phyloP scores from a whole-genome alignment of 129 eudicot species.

The Flaveria linearis region DNA sequence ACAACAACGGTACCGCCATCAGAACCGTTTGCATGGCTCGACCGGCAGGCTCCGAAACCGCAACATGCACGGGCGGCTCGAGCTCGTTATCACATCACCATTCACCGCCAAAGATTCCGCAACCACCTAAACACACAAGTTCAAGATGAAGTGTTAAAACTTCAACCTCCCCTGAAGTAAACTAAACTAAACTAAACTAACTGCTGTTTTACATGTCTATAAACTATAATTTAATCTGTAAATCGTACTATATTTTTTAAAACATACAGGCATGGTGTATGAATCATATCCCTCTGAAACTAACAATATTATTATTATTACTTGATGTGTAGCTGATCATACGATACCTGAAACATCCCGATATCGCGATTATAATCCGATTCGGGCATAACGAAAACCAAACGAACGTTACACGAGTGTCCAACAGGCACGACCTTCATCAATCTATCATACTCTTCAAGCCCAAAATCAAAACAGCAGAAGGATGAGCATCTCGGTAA shows the following conservation, averaged over 20 bases:
- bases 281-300: too few relatives aligned
- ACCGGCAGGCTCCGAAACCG: conserved; percentile 64
- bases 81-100: conserved; percentile 48
- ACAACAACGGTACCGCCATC: conserved; percentile 54
- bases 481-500: conserved; percentile 55
- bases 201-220: too few relatives aligned
- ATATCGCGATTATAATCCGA: conserved; percentile 77
- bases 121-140: conserved; percentile 41
- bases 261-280: too few relatives aligned
- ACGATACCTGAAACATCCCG: conserved; percentile 76
- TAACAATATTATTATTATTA: background rate
- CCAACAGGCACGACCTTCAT: conserved; percentile 58
- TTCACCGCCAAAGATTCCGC: conserved; percentile 52
- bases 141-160: too few relatives aligned
- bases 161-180: too few relatives aligned
- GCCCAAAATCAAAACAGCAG: conserved; percentile 46
- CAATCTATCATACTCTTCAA: background rate
- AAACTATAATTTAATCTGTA: too few relatives aligned
- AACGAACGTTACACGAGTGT: conserved; percentile 49
- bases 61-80: conserved; percentile 81
- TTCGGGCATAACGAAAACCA: conserved; percentile 70
- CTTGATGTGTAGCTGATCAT: too few relatives aligned
- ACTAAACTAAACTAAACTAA: too few relatives aligned
- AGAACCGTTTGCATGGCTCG: conserved; percentile 49
- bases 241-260: too few relatives aligned